Percentiles rank a stretch among this genome's conserved stretches.
Conservation (phyloP, 2,329 filamentous ascomycete genomes). For the Cercospora canescens region DNA sequence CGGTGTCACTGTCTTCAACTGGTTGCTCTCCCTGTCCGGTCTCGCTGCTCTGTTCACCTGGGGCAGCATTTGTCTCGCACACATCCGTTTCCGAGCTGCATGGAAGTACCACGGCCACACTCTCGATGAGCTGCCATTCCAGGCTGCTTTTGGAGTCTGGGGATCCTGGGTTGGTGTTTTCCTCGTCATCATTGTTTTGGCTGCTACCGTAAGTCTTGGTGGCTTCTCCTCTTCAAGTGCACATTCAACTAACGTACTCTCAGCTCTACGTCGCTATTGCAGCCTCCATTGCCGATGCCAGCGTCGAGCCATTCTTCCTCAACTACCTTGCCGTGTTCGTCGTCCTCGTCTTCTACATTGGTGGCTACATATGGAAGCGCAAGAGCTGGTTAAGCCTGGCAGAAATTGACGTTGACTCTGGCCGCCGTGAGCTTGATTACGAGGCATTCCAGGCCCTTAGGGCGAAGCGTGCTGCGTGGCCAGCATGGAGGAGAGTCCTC, state of each 20-base stretch:
- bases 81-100: constrained; percentile 65
- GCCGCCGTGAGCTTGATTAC: constrained; percentile 66
- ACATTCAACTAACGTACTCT: neutral
- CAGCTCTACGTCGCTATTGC: constrained; percentile 53
- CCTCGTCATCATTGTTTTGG: constrained; percentile 73
- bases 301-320: constrained; percentile 50
- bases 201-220: constrained; percentile 59
- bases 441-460: constrained; percentile 60
- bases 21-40: constrained; percentile 70
- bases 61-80: constrained; percentile 66
- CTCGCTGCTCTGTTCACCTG: constrained; percentile 75
- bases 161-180: constrained; percentile 79
- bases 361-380: constrained; percentile 65
- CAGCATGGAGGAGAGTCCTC: constrained; percentile 48
- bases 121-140: constrained; percentile 78
- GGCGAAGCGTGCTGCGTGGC: constrained; percentile 52
- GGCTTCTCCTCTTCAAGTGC: neutral
- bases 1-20: constrained; percentile 56
- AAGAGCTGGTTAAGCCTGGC: constrained; percentile 57
- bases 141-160: constrained; percentile 72
- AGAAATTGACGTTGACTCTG: constrained; percentile 68
- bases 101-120: constrained; percentile 63
- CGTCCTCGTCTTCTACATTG: constrained; percentile 55
- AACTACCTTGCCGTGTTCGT: constrained; percentile 56
- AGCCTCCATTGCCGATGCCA: constrained; percentile 36